Conservation (phyloP, 2,329 filamentous ascomycete species). For the Coccinonectria pachysandricola region DNA sequence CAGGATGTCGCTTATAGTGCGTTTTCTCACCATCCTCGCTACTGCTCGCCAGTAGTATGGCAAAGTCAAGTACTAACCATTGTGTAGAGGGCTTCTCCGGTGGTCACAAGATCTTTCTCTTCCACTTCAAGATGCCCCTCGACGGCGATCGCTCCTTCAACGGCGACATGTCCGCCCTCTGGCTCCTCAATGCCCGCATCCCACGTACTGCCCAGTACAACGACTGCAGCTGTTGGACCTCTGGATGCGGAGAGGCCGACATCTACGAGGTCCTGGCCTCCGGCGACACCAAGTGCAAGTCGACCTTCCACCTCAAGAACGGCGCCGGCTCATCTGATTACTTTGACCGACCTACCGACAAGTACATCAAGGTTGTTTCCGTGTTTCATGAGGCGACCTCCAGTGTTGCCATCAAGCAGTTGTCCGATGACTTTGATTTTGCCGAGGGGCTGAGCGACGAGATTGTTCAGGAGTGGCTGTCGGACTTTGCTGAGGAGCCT, state of each 20-base stretch:
- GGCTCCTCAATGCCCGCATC: conserved; percentile 66
- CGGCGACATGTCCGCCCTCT: conserved; percentile 62
- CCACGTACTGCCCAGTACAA: conserved; percentile 61
- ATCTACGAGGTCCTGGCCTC: conserved; percentile 59
- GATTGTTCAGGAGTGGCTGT: conserved; percentile 27
- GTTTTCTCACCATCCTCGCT: conserved; percentile 5
- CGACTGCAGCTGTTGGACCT: conserved; percentile 62
- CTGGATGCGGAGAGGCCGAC: conserved; percentile 64
- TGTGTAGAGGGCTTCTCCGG: conserved; percentile 58
- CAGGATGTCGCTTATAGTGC: conserved; percentile 35
- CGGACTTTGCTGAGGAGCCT: conserved; percentile 5
- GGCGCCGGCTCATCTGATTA: conserved; percentile 60
- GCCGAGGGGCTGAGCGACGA: conserved; percentile 26
- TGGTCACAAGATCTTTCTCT: conserved; percentile 60
- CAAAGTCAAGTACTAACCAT: conserved; percentile 5
- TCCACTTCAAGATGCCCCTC: conserved; percentile 63
- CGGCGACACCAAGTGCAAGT: conserved; percentile 58
- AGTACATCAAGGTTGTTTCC: conserved; percentile 53
- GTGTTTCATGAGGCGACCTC: conserved; percentile 44
- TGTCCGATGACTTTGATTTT: conserved; percentile 33
- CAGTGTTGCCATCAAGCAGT: conserved; percentile 45
- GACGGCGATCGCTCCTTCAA: conserved; percentile 43
- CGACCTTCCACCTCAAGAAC: conserved; percentile 55
- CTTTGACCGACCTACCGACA: conserved; percentile 53
- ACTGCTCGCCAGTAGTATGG: neutral